These are phyloP conservation scores for Cucumis cinereus DNA, from an alignment of 306 rosid species.

Conservation along the genomic window DNA sequence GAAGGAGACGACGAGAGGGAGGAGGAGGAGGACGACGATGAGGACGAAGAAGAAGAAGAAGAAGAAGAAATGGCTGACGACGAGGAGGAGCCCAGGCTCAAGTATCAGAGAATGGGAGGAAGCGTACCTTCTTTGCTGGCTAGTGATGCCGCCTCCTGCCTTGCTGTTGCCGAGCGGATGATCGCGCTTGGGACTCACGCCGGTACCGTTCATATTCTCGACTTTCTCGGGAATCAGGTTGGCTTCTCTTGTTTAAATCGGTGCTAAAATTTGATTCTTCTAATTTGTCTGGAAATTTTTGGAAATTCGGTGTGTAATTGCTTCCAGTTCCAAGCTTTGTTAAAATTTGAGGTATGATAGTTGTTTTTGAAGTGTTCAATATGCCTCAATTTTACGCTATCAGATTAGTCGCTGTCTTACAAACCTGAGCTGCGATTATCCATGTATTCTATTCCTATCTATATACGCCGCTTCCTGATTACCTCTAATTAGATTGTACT, in stretches of 20 bases:
- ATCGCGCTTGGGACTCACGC: slow-evolving; percentile 85
- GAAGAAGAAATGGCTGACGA: slow-evolving; percentile 32
- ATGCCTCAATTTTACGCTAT: neutral
- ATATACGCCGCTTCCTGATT: neutral
- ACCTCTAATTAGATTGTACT: neutral
- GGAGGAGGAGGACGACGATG: slow-evolving; percentile 60
- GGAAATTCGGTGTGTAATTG: neutral
- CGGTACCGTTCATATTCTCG: slow-evolving; percentile 80
- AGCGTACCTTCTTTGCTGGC: slow-evolving; percentile 73
- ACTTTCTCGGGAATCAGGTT: slow-evolving; percentile 98
- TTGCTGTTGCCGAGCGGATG: slow-evolving; percentile 92
- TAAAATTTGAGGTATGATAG: neutral
- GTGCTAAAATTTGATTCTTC: neutral
- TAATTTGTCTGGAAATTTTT: neutral
- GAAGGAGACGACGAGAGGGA: slow-evolving; percentile 91
- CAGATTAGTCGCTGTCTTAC: neutral
- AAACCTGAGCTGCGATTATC: neutral
- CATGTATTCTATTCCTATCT: neutral
- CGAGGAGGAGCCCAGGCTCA: slow-evolving; percentile 89
- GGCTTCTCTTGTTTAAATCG: neutral
- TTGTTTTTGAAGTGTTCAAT: neutral
- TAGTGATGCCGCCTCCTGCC: slow-evolving; percentile 76
- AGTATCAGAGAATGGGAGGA: slow-evolving; percentile 98
- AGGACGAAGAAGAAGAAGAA: slow-evolving; percentile 40
- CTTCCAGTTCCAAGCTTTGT: neutral